phyloP scores from a whole-genome alignment of 768 basidiomycete genomes.

The Krasilnikovozyma curviuscula region DNA sequence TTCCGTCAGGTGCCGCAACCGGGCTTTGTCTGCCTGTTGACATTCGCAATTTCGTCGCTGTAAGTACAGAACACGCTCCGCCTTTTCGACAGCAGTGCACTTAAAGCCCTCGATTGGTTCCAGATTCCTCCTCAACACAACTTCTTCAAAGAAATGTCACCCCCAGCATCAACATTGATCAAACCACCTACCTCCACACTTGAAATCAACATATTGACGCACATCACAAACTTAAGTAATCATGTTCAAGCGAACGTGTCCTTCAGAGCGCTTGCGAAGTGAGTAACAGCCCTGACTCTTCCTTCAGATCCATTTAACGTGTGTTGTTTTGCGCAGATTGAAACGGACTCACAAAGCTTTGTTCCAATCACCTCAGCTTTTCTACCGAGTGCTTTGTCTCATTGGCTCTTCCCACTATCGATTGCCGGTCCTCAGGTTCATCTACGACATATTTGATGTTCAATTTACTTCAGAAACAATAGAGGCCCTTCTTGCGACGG shows the following conservation, averaged over 20 bases:
- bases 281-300: constrained; percentile 15
- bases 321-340: not conserved
- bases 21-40: constrained; percentile 82
- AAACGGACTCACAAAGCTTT: constrained; percentile 31
- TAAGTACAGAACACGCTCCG: constrained; percentile 27
- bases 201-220: constrained; percentile 67
- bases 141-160: constrained; percentile 25
- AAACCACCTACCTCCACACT: constrained; percentile 45
- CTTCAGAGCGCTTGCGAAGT: constrained; percentile 74
- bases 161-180: constrained; percentile 28
- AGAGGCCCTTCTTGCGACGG: not conserved
- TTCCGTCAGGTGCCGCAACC: constrained; percentile 65
- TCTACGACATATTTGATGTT: constrained; percentile 78
- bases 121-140: constrained; percentile 41
- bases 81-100: no score
- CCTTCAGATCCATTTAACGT: not conserved
- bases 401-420: constrained; percentile 80
- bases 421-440: constrained; percentile 75
- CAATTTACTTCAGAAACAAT: constrained; percentile 49
- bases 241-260: constrained; percentile 90
- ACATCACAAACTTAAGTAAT: constrained; percentile 83
- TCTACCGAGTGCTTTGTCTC: constrained; percentile 66
- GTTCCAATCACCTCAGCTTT: constrained; percentile 58
- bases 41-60: constrained; percentile 56
- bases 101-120: not conserved